Conservation (phyloP, 306 rosid genomes). For the Trichosanthes cucumerina region DNA sequence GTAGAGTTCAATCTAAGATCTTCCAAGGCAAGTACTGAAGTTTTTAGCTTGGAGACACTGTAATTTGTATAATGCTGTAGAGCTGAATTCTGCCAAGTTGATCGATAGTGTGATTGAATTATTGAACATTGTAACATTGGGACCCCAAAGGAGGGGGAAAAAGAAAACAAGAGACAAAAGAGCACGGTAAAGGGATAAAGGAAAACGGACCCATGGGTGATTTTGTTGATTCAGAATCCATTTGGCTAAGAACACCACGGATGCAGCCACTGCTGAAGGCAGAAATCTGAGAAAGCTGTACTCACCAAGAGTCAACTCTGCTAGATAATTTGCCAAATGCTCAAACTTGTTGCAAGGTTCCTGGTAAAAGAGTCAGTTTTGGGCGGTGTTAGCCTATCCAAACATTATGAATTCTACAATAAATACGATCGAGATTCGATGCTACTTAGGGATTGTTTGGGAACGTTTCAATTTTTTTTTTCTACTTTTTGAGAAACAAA, state of each 20-base stretch:
- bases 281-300: constrained; percentile 62
- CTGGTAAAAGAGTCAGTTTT: constrained; percentile 21
- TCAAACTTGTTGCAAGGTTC: constrained; percentile 49
- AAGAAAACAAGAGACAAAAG: neutral
- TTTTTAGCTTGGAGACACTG: constrained; percentile 56
- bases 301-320: constrained; percentile 70
- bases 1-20: constrained; percentile 50
- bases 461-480: neutral
- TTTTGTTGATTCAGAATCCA: constrained; percentile 68
- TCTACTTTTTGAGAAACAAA: neutral
- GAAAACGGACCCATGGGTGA: constrained; percentile 58
- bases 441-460: neutral
- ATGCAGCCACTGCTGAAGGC: constrained; percentile 78
- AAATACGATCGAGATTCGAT: neutral
- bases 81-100: constrained; percentile 46
- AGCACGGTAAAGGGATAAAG: neutral
- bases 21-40: constrained; percentile 55
- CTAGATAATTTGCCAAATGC: constrained; percentile 70
- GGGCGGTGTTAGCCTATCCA: neutral
- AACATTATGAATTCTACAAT: neutral
- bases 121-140: neutral
- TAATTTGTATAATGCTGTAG: constrained; percentile 56
- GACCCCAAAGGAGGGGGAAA: neutral
- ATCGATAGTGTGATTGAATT: neutral
- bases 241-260: constrained; percentile 84